phyloP scores from a whole-genome alignment of 2,329 filamentous ascomycete species.

The Lecanicillium sp. region DNA sequence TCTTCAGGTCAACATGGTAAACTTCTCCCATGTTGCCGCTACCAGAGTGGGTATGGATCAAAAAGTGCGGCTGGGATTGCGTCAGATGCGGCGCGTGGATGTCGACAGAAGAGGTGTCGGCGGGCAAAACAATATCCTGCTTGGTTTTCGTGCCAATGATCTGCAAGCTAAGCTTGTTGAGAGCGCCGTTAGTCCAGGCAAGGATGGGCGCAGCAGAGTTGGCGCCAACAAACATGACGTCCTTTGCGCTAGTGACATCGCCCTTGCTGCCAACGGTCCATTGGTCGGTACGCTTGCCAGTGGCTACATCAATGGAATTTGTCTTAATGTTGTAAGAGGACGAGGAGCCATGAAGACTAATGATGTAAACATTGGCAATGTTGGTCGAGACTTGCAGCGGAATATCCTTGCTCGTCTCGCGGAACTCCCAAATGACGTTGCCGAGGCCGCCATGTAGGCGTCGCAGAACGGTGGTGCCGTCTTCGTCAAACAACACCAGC shows the following conservation, averaged over 20 bases:
- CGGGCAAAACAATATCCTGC: constrained; percentile 43
- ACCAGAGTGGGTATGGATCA: constrained; percentile 70
- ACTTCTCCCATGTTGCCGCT: constrained; percentile 74
- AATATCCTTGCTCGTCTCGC: constrained; percentile 57
- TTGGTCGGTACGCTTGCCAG: constrained; percentile 64
- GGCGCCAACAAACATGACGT: constrained; percentile 67
- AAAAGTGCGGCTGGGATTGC: constrained; percentile 70
- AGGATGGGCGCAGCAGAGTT: constrained; percentile 69
- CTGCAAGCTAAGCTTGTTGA: constrained; percentile 60
- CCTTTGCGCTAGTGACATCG: constrained; percentile 55
- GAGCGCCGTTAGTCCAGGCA: constrained; percentile 61
- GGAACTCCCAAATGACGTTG: constrained; percentile 69
- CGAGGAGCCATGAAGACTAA: constrained; percentile 62
- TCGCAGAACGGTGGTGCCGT: constrained; percentile 50
- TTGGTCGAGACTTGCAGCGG: constrained; percentile 70
- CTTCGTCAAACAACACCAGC: constrained; percentile 57
- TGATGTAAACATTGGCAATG: constrained; percentile 63
- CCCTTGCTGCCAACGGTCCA: constrained; percentile 64
- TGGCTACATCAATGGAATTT: constrained; percentile 61
- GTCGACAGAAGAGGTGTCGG: constrained; percentile 42
- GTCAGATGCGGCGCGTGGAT: constrained; percentile 68
- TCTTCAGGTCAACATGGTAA: constrained; percentile 71
- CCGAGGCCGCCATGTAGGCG: constrained; percentile 68
- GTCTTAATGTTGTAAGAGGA: constrained; percentile 72
- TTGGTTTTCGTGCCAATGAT: constrained; percentile 54